A percentile compares a stretch with the other conserved stretches of the same genome.
Conservation (phyloP, 1,284 basidiomycete species). For the Sutorius eximius region DNA sequence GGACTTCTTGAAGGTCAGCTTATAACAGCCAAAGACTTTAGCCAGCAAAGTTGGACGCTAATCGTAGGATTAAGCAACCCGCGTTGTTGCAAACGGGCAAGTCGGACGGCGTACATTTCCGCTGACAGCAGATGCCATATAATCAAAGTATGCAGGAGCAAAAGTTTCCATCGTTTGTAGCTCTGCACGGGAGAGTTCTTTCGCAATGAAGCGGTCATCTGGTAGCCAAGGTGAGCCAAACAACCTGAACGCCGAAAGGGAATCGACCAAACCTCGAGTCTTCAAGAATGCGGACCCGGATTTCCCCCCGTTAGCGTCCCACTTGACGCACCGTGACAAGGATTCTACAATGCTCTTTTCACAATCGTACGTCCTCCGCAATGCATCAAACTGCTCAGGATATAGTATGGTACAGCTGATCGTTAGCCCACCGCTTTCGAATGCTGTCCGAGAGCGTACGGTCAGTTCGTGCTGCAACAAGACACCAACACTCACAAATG, state of each 20-base stretch:
- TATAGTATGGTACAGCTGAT: slow-evolving; percentile 96
- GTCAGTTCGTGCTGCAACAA: neutral
- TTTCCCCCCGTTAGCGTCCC: slow-evolving; percentile 95
- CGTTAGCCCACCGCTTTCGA: slow-evolving; percentile 88
- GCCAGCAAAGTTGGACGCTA: slow-evolving; percentile 92
- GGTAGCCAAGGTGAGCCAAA: slow-evolving; percentile 6
- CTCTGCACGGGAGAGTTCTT: slow-evolving; percentile 91
- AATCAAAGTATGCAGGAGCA: slow-evolving; percentile 97
- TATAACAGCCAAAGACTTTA: slow-evolving; percentile 98
- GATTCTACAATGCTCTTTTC: slow-evolving; percentile 94
- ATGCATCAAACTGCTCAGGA: slow-evolving; percentile 95
- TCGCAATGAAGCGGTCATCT: slow-evolving; percentile 99
- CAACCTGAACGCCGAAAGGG: neutral
- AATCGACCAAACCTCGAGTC: slow-evolving; percentile 66
- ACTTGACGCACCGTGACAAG: slow-evolving; percentile 92
- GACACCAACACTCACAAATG: slow-evolving; percentile 53
- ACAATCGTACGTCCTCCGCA: slow-evolving; percentile 90
- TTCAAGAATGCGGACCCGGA: slow-evolving; percentile 97
- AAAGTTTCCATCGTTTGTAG: slow-evolving; percentile 96
- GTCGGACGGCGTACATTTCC: slow-evolving; percentile 59
- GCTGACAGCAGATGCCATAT: slow-evolving; percentile 86
- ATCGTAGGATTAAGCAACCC: slow-evolving; percentile 5
- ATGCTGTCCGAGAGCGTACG: slow-evolving; percentile 69
- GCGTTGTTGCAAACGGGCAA: neutral
- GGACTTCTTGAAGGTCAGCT: slow-evolving; percentile 88